These are phyloP conservation scores for Anacardium occidentale DNA, from an alignment of 345 rosid species.

Conservation along the genomic window DNA sequence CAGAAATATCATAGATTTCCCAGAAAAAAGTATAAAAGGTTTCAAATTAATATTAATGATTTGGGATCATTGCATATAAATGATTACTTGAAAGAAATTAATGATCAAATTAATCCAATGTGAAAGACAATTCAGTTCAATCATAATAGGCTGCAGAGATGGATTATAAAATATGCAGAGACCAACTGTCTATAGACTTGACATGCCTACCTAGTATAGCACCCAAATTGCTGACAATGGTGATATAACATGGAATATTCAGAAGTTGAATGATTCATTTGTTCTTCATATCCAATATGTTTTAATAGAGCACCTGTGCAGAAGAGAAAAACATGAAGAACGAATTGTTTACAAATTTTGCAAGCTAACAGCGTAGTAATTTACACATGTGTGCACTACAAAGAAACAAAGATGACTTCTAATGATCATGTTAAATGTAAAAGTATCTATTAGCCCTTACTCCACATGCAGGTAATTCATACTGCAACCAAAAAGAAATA, in stretches of 20 bases:
- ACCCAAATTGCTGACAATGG: constrained; percentile 66
- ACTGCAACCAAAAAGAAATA: background rate
- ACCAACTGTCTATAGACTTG: background rate
- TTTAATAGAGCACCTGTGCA: constrained; percentile 51
- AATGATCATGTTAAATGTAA: background rate
- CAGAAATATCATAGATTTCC: background rate
- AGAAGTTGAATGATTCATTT: constrained; percentile 25
- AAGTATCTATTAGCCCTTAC: background rate
- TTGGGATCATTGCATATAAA: background rate
- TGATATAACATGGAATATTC: constrained; percentile 50
- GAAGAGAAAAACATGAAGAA: constrained; percentile 5
- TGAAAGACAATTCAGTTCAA: background rate
- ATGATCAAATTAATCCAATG: background rate
- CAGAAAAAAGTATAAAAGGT: background rate
- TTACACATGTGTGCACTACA: background rate
- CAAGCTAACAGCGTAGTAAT: constrained; percentile 6
- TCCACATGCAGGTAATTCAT: background rate
- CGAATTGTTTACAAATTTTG: background rate
- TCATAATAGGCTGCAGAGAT: background rate
- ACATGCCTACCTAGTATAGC: constrained; percentile 45
- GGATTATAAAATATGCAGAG: constrained; percentile 4
- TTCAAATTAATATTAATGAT: background rate
- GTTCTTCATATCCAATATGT: constrained; percentile 50
- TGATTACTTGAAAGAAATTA: constrained; percentile 7
- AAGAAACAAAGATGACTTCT: background rate